Base-by-base conservation (phyloP, 441 rosid genomes). In the Bruguiera hainesii region DNA sequence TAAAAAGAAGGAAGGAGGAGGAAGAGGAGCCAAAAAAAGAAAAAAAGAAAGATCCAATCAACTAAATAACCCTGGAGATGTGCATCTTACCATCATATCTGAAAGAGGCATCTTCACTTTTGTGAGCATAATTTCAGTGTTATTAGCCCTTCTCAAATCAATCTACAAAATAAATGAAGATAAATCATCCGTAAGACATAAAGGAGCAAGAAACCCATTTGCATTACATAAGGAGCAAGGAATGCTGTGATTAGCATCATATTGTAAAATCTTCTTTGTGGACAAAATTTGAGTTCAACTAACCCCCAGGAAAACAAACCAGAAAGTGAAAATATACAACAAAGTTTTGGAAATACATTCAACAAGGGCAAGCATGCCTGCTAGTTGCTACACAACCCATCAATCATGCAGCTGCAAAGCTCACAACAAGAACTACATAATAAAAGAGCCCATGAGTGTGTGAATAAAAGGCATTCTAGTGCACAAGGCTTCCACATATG, bases 41-140 rank as follows among this genome's bases (percentile, higher is more conserved):
- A 56, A 0, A 42, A 64, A 31, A 25, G 28, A 10, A 28, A 11
- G 13, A 51, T 49, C 2, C 55, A 42, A 42, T 7, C 29, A 73
- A 60, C 52, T 55, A 68, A 59, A 23, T 49, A 65, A 20, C 13
- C 46, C 8, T 15, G 52, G 49, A 51, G 49, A 42, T 70, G 48
- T 52, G 63, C 48, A 80, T 75, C 89, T 85, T 82, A 95, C 99
- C 99, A 95, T 95, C 99, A 95, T 89, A 83, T 92, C 97, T 68
- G 98, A 75, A 64, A 95, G 91, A n/a, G 97, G 95, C 99, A 95
- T 95, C 87, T 95, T 95, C 50, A 95, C 97, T 85, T 95, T 95
- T 55, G 99, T 95, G 70, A 95, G 99, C 99, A 92, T 95, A 74
- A 95, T 95, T 82, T 95, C 98, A 58, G 98, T 92, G 85, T 95